Evolutionary conservation across 371 early-diverging fungal genomes (phyloP), one percentile per base, ranked within the genome.

Genomic region (Massospora cicadina): DNA sequence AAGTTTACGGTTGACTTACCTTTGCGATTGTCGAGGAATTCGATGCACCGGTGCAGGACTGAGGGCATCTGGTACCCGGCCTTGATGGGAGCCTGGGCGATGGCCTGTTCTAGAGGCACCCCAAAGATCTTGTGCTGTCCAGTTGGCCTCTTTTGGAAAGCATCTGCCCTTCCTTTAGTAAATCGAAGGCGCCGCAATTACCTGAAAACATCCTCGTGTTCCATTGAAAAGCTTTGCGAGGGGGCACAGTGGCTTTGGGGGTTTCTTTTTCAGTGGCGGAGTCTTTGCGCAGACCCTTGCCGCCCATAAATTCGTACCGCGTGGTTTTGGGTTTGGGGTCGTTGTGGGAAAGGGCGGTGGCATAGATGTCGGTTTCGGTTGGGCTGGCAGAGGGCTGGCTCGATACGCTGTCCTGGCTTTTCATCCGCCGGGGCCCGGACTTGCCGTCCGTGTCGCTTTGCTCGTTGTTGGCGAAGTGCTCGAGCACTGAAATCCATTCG

Each of bases 1-100:
- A 55, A n/a, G 30, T 24, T 21, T 64, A 12, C n/a, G 26, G n/a
- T n/a, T 24, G 10, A 55, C 13, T n/a, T 60, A 30, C 66, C 85
- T 60, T 84, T 77, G 68, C 84, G 88, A 0, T 81, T 80, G 66
- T 97, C 95, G 57, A 97, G 72, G 66, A 87, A 97, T 73, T 97
- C 95, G 64, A 97, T 91, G 66, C 95, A 93, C 2, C 98, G 83
- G 71, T 87, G 91, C 1, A 94, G 87, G 29, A 96, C 86, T 0
- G 93, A 85, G 2, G 98, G 98, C 7, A 96, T 72, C 29, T 86
- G 83, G 66, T 86, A 84, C 17, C 80, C 79, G 29, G 88, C 90
- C 30, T 79, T 79, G 21, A 86, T 73, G 31, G 76, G 74, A 1
- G 85, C 80, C 25, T 78, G 70, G 24, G 74, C 73, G 21, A 86